phyloP scores from a whole-genome alignment of 441 rosid species.

The Euphorbia celastroides region DNA sequence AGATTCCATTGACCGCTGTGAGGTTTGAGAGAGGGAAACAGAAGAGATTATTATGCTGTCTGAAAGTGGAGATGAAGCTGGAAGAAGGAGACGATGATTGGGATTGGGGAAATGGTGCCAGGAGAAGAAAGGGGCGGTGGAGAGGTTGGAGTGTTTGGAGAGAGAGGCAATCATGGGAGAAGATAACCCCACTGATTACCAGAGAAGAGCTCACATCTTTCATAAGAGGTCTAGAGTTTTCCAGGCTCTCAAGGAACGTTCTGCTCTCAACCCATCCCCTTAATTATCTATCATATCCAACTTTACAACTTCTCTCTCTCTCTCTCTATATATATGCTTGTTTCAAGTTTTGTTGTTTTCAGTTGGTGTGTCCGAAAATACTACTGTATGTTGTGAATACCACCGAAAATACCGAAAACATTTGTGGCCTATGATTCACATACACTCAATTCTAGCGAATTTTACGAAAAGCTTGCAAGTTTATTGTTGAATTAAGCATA shows the following conservation, averaged over 20 bases:
- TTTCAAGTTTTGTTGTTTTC: too few relatives aligned
- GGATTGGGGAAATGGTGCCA: slow-evolving; percentile 29
- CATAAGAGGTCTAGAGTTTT: slow-evolving; percentile 60
- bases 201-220: slow-evolving; percentile 74
- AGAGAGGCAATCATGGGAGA: slow-evolving; percentile 84
- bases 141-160: slow-evolving; percentile 47
- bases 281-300: neutral
- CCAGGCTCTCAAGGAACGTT: slow-evolving; percentile 46
- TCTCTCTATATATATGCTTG: too few relatives aligned
- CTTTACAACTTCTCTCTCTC: neutral
- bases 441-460: too few relatives aligned
- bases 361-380: too few relatives aligned
- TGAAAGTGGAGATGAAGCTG: slow-evolving; percentile 28
- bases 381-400: too few relatives aligned
- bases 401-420: too few relatives aligned
- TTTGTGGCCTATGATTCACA: too few relatives aligned
- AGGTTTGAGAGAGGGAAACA: neutral
- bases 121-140: slow-evolving; percentile 35
- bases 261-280: neutral
- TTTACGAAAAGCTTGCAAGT: too few relatives aligned
- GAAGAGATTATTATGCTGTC: slow-evolving; percentile 21
- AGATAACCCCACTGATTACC: slow-evolving; percentile 70
- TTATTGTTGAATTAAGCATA: too few relatives aligned
- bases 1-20: too few relatives aligned
- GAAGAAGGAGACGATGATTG: slow-evolving; percentile 25